phyloP scores from a whole-genome alignment of 2,329 filamentous ascomycete species.

The Scedosporium minutisporum region DNA sequence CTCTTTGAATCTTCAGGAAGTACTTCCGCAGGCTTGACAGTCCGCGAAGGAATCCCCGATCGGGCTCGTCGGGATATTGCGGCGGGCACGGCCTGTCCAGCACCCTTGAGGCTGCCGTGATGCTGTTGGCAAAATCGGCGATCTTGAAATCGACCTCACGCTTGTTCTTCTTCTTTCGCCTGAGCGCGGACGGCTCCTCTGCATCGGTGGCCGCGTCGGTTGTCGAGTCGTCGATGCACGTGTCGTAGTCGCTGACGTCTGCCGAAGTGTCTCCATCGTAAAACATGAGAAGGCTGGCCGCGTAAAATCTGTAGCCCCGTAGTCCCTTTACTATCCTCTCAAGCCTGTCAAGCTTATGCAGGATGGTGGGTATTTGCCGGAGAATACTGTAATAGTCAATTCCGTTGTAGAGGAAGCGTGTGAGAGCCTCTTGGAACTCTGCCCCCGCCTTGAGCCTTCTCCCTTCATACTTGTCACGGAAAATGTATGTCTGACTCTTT shows the following conservation, averaged over 20 bases:
- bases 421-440: conserved; percentile 83
- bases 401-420: conserved; percentile 84
- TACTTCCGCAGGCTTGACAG: conserved; percentile 70
- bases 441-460: conserved; percentile 75
- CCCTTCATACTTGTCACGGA: conserved; percentile 97
- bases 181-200: conserved; percentile 35
- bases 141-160: conserved; percentile 84
- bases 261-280: conserved; percentile 74
- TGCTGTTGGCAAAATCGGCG: conserved; percentile 95
- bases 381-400: conserved; percentile 69
- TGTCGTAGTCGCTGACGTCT: conserved; percentile 33
- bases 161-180: conserved; percentile 36
- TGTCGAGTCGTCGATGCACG: conserved; percentile 44
- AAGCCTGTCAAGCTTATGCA: conserved; percentile 73
- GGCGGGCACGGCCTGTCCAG: conserved; percentile 65
- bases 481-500: conserved; percentile 74
- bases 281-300: conserved; percentile 86
- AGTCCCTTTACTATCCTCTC: conserved; percentile 75
- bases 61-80: conserved; percentile 67
- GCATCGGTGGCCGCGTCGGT: conserved; percentile 50
- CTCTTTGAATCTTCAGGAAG: conserved; percentile 77
- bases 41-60: conserved; percentile 82
- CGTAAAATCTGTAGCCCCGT: conserved; percentile 87
- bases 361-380: conserved; percentile 76
- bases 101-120: conserved; percentile 73